Base-by-base conservation (phyloP, 2,329 filamentous ascomycete species). In the Tympanopsis confertula region DNA sequence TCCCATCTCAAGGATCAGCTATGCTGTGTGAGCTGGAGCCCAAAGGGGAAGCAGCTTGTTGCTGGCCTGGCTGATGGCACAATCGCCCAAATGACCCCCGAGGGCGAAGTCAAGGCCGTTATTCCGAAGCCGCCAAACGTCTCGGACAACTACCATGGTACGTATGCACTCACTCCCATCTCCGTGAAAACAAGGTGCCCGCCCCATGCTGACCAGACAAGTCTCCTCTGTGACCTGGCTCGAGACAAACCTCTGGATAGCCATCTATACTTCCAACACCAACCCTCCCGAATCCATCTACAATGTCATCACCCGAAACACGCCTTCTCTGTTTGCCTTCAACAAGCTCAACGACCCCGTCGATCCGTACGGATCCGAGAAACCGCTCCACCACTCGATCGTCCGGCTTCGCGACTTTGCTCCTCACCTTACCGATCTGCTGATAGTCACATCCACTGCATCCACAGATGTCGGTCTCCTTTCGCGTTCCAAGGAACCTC, bases 1-100 rank as follows among this genome's bases (percentile, higher is more conserved):
- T 54, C 71, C 5, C 61, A 64, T 22, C 65, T 94, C 44, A 85
- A 80, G 50, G 66, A 72, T 19, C 79, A 82, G 35, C 88, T 94
- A 19, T 87, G 80, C 53, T 91, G 83, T 50, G 72, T 86, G 4
- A 81, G 84, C 39, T 98, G 93, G 91, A 98, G 91, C 56, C 82
- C 77, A 42, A 86, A 81, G 54, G 91, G 91, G 35, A 98, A 94
- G 56, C 89, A 96, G 54, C 66, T 98, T 32, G 80, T 94, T 33
- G 88, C 86, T 46, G 91, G 93, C 13, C 66, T 91, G 47, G 78
- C 69, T 5, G 77, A 95, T 58, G 91, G 91, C 41, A 79, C 78
- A 12, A 78, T 82, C 38, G 72, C 74, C 39, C 88, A 95, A 56
- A 81, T 96, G 73, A 86, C 84, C 5, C 85, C 83, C 0, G 75